Evolutionary conservation across 176 grass and related monocot genomes (phyloP).

Genomic region (sorghum (Sorghum bicolor)): Sorghum_bicolor_NCBIv3 NC_012872.2:71489001-71489500

Average conservation of each 20-base stretch:
- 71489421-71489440: no score
- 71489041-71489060: constrained; percentile 16
- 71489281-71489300: no score
- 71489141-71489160: neutral
- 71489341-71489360: no score
- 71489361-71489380: no score
- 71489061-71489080: neutral
- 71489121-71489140: neutral
- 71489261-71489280: neutral
- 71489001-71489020: neutral
- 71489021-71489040: constrained; percentile 25
- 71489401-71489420: no score
- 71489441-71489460: no score
- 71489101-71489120: neutral
- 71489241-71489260: neutral
- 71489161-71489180: neutral
- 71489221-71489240: neutral
- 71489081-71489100: constrained; percentile 11
- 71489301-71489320: no score
- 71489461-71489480: no score
- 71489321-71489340: no score
- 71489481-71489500: no score
- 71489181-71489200: neutral
- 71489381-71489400: no score
- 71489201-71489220: neutral